phyloP scores from a whole-genome alignment of 2,329 filamentous ascomycete genomes.

The Phialocephala subalpina region DNA sequence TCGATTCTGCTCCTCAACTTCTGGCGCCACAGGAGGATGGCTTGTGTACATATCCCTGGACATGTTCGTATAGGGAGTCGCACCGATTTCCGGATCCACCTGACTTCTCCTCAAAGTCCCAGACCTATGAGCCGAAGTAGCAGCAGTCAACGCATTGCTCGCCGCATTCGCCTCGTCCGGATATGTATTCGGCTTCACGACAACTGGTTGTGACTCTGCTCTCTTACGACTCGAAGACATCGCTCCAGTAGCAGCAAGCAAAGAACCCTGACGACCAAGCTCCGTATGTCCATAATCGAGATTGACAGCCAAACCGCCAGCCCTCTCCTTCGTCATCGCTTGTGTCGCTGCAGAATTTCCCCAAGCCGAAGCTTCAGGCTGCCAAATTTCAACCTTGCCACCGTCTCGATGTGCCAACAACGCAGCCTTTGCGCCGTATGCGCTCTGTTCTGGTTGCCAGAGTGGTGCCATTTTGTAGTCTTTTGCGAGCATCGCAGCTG shows the following conservation, averaged over 20 bases:
- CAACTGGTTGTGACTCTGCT: slow-evolving; percentile 66
- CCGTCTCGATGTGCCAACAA: slow-evolving; percentile 67
- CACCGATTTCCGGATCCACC: slow-evolving; percentile 60
- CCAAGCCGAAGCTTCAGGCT: slow-evolving; percentile 50
- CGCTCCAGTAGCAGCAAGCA: slow-evolving; percentile 81
- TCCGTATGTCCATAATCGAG: slow-evolving; percentile 55
- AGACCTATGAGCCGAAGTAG: slow-evolving; percentile 61
- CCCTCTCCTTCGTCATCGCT: slow-evolving; percentile 64
- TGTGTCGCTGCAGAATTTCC: slow-evolving; percentile 76
- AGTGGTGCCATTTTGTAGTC: slow-evolving; percentile 61
- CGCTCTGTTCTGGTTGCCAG: slow-evolving; percentile 70
- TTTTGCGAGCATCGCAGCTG: slow-evolving; percentile 65
- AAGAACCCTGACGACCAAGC: slow-evolving; percentile 68
- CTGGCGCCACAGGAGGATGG: slow-evolving; percentile 73
- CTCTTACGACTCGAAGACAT: slow-evolving; percentile 65
- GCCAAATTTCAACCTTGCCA: slow-evolving; percentile 59
- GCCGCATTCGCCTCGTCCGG: slow-evolving; percentile 67
- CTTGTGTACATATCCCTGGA: slow-evolving; percentile 80
- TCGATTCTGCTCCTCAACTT: slow-evolving; percentile 77
- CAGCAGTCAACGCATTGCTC: slow-evolving; percentile 76
- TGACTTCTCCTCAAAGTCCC: slow-evolving; percentile 22
- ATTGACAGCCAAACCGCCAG: slow-evolving; percentile 49
- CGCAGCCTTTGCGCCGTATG: slow-evolving; percentile 78
- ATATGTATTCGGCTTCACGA: slow-evolving; percentile 53
- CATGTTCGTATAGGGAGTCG: slow-evolving; percentile 73